Base-by-base conservation (phyloP, 1,284 basidiomycete species). In the Cryptococcus sp. region DNA sequence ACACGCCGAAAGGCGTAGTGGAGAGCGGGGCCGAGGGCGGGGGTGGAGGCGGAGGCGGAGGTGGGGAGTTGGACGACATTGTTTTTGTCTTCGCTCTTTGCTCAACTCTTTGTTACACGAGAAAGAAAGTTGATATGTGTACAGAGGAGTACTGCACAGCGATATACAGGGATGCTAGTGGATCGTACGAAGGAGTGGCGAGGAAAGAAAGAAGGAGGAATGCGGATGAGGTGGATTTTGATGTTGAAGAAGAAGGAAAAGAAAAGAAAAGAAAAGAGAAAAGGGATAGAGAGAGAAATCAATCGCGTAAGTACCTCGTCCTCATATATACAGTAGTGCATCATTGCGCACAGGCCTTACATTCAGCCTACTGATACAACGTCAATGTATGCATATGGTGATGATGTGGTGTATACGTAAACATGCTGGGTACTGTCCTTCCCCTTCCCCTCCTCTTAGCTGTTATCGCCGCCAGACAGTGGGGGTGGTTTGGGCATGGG, bases 401-500 rank as follows among this genome's bases (percentile, higher is more conserved):
- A 10, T n/a, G 11, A 22, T 39, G 22, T 54, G 35, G 43, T n/a
- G 42, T n/a, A 48, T 47, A 54, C 48, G 48, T 38, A 54, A 40
- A 22, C 23, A 50, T 51, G 43, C 55, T 30, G 52, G 52, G 52
- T 53, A 53, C 15, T 43, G 20, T 47, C 17, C 25, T 22, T 6
- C 41, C 15, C 11, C 15, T 4, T 41, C 30, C 22, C 40, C 51
- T 51, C n/a, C 43, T 23, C 27, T 39, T 22, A n/a, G 41, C 35
- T 23, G 22, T n/a, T 45, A 6, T 22, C 22, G 15, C 42, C 35
- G 3, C 48, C 54, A 30, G 47, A 22, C 19, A 61, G 39, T 17
- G 60, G 60, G 6, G 60, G 55, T 8, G 60, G 60, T 48, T 57
- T 61, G n/a, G 60, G 47, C 30, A 61, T 27, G 11, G 57, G 57